Evolutionary conservation across 2,329 filamentous ascomycete genomes (phyloP).

Genomic region (Ophiostoma montium): DNA sequence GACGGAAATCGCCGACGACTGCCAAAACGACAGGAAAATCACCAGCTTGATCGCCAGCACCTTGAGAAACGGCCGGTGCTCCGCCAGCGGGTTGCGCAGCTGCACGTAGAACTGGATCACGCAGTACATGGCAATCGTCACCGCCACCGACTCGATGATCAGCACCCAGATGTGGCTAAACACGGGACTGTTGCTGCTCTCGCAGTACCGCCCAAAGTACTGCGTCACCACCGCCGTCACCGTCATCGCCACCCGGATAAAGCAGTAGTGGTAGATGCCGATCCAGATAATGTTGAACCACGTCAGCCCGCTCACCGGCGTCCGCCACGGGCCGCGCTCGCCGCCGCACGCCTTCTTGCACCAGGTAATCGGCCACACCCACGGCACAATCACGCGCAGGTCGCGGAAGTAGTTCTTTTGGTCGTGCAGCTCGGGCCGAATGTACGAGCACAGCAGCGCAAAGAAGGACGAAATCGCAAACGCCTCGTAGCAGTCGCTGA

Average conservation of each 20-base stretch:
- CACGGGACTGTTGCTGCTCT: constrained; percentile 59
- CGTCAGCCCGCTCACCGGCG: constrained; percentile 66
- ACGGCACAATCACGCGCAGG: constrained; percentile 50
- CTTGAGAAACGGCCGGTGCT: constrained; percentile 64
- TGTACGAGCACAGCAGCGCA: constrained; percentile 65
- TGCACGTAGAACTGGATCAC: constrained; percentile 79
- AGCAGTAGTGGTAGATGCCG: constrained; percentile 74
- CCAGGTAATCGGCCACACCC: constrained; percentile 63
- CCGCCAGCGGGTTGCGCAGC: constrained; percentile 50
- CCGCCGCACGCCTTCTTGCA: constrained; percentile 58
- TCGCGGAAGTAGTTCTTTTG: constrained; percentile 72
- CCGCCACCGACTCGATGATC: constrained; percentile 54
- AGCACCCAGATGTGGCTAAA: constrained; percentile 76
- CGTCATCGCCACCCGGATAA: constrained; percentile 67
- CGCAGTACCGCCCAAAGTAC: constrained; percentile 57
- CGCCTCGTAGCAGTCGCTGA: constrained; percentile 78
- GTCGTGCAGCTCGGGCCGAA: constrained; percentile 60
- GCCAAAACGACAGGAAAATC: constrained; percentile 87
- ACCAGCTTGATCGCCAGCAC: constrained; percentile 79
- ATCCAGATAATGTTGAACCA: constrained; percentile 87
- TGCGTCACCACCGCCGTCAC: constrained; percentile 63
- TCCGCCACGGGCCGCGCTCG: constrained; percentile 53
- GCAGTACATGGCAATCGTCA: constrained; percentile 78
- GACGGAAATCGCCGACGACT: constrained; percentile 40
- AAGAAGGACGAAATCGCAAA: constrained; percentile 84